Percentiles rank a stretch among this genome's conserved stretches.
phyloP scores from a whole-genome alignment of 208 protist species.

The Wallacemonas sp. region DNA sequence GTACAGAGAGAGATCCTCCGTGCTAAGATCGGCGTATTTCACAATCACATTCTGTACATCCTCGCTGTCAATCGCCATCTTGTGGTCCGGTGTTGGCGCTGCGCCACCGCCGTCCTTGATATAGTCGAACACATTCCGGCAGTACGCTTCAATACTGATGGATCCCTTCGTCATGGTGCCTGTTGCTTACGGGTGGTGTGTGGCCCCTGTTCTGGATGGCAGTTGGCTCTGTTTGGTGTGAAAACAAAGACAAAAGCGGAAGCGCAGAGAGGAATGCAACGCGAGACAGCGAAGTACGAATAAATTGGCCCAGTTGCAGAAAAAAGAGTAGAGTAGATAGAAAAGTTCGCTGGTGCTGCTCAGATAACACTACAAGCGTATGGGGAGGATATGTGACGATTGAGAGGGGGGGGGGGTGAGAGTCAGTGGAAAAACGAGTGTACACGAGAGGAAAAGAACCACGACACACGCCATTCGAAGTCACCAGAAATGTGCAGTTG shows the following conservation, averaged over 20 bases:
- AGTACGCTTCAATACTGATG: neutral
- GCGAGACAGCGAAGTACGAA: too few relatives aligned
- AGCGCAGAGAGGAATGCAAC: neutral
- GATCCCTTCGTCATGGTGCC: neutral
- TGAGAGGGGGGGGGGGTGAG: too few relatives aligned
- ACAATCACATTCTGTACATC: slow-evolving; percentile 28
- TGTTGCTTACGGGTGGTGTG: too few relatives aligned
- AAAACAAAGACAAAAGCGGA: neutral
- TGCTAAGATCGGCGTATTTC: slow-evolving; percentile 29
- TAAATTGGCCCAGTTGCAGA: too few relatives aligned
- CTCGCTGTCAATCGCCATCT: slow-evolving; percentile 5
- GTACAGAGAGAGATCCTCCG: slow-evolving; percentile 72
- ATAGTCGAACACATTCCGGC: neutral
- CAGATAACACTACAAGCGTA: too few relatives aligned
- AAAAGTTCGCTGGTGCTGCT: too few relatives aligned
- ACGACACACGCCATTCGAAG: too few relatives aligned
- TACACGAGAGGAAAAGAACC: too few relatives aligned
- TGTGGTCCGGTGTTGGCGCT: neutral
- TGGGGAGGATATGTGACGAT: neutral
- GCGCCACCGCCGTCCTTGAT: slow-evolving; percentile 12
- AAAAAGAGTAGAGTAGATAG: neutral
- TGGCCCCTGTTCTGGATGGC: too few relatives aligned
- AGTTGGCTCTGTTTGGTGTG: too few relatives aligned
- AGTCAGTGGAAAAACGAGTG: too few relatives aligned
- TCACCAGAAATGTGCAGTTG: too few relatives aligned